Percentiles rank a stretch among this genome's conserved stretches.
These are phyloP conservation scores for Chlorophyllum brunneum DNA, from an alignment of 768 basidiomycete species.

Conservation along the genomic window DNA sequence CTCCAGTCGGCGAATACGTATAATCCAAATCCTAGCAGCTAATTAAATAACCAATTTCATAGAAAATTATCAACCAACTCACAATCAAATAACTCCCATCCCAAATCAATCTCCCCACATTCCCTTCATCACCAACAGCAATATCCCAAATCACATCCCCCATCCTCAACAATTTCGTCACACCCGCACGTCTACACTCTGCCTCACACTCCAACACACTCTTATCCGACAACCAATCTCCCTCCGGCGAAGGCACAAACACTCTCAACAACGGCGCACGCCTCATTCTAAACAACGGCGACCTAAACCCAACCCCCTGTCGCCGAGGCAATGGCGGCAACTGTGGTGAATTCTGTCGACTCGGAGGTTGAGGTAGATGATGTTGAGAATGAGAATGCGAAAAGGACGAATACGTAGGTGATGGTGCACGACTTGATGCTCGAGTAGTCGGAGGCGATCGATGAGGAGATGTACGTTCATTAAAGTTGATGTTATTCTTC, in stretches of 20 bases:
- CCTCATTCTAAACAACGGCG: constrained; percentile 64
- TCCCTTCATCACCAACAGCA: constrained; percentile 83
- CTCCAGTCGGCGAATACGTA: constrained; percentile 70
- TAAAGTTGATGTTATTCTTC: constrained; percentile 8
- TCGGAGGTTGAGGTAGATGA: constrained; percentile 17
- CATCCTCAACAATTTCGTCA: constrained; percentile 56
- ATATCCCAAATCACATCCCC: constrained; percentile 89
- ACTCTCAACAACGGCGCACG: constrained; percentile 77
- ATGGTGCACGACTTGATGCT: constrained; percentile 62
- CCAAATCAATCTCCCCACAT: constrained; percentile 81
- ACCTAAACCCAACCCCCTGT: constrained; percentile 45
- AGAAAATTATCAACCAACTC: constrained; percentile 20
- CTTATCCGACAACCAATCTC: constrained; percentile 81
- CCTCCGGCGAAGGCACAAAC: constrained; percentile 84
- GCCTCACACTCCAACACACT: constrained; percentile 81
- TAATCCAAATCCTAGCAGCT: constrained; percentile 74
- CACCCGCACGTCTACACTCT: constrained; percentile 69
- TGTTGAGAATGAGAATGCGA: constrained; percentile 41
- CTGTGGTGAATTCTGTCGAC: neutral
- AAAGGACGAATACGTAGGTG: constrained; percentile 51
- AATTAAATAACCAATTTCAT: constrained; percentile 10
- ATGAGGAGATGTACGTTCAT: too few relatives aligned
- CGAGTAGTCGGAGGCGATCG: constrained; percentile 29
- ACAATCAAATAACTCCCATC: constrained; percentile 88
- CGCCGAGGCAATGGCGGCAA: constrained; percentile 13